Base-by-base conservation (phyloP, 441 rosid genomes). In the Adansonia grandidieri region DNA sequence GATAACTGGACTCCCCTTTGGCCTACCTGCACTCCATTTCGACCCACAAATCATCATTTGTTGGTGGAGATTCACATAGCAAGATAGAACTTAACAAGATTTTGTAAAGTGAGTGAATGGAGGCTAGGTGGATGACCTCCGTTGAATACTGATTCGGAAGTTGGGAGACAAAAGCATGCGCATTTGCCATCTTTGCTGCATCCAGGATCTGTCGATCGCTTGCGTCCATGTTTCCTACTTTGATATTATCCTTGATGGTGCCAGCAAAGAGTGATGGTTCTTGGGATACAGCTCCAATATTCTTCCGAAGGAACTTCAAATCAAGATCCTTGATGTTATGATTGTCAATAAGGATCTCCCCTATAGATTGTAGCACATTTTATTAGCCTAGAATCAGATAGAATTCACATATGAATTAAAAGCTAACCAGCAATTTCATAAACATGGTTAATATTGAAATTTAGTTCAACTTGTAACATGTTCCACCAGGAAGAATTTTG, bases 1-100 rank as follows among this genome's bases (percentile, higher is more conserved):
- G 93, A 91, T 80, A 91, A 75, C 82, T 90, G 94, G 75, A 90
- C 82, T 70, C 92, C 92, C 79, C 91, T 88, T 73, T 91, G 86
- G 14, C 96, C 96, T 57, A 85, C 91, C 96, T 91, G 87, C 58
- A 51, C 51, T 22, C 51, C 48, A 40, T 73, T 75, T 42, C 13
- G 48, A 75, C 20, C 51, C 37, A 28, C 44, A 71, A 45, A 14
- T 28, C 0, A 8, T 28, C 42, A 13, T 28, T 28, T 2, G 1
- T 71, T 15, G 6, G 24, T n/a, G 9, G 61, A 56, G n/a, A 4
- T 2, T 4, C 57, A 14, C 19, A 15, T 11, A 2, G 74, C 22
- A 14, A 17, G n/a, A 10, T 24, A 7, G 20, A 51, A 24, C 61
- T 1, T 51, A 13, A 8, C 42, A 28, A 6, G 62, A 2, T 47